These are phyloP conservation scores for Tremella mesenterica DNA, from an alignment of 768 basidiomycete species.

Conservation along the genomic window DNA sequence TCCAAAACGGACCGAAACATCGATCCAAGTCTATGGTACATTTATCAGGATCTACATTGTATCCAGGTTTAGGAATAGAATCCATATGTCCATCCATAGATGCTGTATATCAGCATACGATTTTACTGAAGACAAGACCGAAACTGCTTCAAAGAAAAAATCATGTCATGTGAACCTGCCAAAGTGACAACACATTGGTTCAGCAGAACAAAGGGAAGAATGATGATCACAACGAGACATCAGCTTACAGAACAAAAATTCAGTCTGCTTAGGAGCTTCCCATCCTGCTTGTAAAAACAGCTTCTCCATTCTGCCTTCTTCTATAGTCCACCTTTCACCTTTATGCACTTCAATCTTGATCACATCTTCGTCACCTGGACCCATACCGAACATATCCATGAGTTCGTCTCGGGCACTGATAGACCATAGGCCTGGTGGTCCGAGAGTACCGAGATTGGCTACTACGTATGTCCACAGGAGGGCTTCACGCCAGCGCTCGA, in stretches of 20 bases:
- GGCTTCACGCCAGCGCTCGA: conserved; percentile 43
- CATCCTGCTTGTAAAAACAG: conserved; percentile 33
- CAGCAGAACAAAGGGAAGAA: too few relatives aligned
- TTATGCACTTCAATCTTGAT: conserved; percentile 28
- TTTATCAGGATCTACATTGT: background rate
- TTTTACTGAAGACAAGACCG: background rate
- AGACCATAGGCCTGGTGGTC: conserved; percentile 18
- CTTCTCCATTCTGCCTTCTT: conserved; percentile 19
- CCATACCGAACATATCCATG: conserved; percentile 28
- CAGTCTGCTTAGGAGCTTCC: conserved; percentile 36
- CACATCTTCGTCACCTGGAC: conserved; percentile 24
- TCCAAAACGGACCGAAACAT: conserved; percentile 43
- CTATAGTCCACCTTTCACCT: conserved; percentile 35
- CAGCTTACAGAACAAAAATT: conserved; percentile 39
- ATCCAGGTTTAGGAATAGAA: conserved; percentile 20
- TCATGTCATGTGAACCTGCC: too few relatives aligned
- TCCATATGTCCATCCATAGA: conserved; percentile 42
- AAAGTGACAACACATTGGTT: too few relatives aligned
- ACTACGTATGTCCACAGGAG: conserved; percentile 43
- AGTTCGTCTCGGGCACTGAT: conserved; percentile 24
- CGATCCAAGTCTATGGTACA: conserved; percentile 36
- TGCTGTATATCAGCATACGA: conserved; percentile 15
- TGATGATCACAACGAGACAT: too few relatives aligned
- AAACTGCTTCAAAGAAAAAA: too few relatives aligned
- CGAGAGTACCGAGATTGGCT: conserved; percentile 25